phyloP scores from a whole-genome alignment of 2,329 filamentous ascomycete genomes.

The Amesomyces nigricolor region DNA sequence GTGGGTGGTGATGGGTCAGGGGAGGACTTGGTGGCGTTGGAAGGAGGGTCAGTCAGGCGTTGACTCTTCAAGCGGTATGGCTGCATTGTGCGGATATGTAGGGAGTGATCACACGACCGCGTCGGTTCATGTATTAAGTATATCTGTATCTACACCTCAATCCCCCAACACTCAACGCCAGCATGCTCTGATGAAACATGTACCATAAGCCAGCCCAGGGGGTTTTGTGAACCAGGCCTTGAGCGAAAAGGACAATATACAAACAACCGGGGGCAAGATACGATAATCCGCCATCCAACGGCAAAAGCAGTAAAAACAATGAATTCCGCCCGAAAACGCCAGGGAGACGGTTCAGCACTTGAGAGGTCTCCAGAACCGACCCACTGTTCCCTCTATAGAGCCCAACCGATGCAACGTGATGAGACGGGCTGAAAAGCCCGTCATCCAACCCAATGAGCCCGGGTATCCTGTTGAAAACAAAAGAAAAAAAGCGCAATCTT shows the following conservation, averaged over 20 bases:
- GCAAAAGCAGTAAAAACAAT: conserved; percentile 19
- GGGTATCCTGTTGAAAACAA: neutral
- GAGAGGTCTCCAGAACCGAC: conserved; percentile 33
- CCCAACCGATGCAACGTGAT: conserved; percentile 12
- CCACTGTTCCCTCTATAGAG: conserved; percentile 15
- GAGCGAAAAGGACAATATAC: conserved; percentile 4
- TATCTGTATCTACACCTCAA: no score
- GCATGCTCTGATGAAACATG: no score
- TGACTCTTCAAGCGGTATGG: no score
- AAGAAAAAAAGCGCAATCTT: no score
- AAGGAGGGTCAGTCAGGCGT: no score
- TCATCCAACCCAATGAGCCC: neutral
- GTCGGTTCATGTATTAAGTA: no score
- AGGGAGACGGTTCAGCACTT: conserved; percentile 53
- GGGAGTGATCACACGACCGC: no score
- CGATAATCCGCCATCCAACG: conserved; percentile 2
- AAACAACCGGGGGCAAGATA: neutral
- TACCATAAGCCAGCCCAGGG: no score
- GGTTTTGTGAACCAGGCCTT: neutral
- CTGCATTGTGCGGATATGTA: no score
- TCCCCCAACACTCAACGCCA: no score
- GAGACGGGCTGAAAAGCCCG: neutral
- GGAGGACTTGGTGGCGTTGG: no score
- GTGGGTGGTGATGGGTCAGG: neutral
- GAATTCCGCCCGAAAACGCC: conserved; percentile 27